Evolutionary conservation across 441 rosid genomes (phyloP), one percentile per base, ranked within the genome.

Genomic region (Euphorbia schlechtendalii): DNA sequence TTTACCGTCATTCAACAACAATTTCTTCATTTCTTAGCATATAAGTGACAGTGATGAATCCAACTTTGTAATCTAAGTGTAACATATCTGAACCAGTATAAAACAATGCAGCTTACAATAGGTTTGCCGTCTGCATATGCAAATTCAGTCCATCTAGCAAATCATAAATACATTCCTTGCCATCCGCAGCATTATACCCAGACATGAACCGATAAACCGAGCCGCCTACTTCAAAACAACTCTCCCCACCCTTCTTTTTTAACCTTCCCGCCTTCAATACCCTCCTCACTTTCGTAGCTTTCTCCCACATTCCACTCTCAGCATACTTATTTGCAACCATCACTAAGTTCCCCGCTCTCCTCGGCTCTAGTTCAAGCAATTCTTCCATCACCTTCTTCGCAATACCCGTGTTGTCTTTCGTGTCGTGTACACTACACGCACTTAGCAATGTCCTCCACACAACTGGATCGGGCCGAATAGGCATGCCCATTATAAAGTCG

Each of bases 251-350:
- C 22, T 75, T 74, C 71, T 83, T 87, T 81, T 87, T 92, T 70
- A 82, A 45, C 52, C 89, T 80, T 48, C 34, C 66, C 41, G 70
- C 80, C 69, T 77, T 83, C 84, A 86, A 86, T 22, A 52, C 72
- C 69, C 73, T 84, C 71, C 96, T 78, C 30, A 84, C 72, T n/a
- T 69, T 78, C 13, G 80, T 83, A 13, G 87, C 96, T 67, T 74
- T 77, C 9, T 87, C 34, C 88, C 96, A 86, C 95, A 80, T 83
- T 67, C 93, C 90, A 1, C 80, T 80, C 70, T 81, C 92, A 38
- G 90, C 91, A 66, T 77, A 87, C 74, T 75, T 78, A 75, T 92
- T 92, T 22, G 96, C 87, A 66, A 81, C 78, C 40, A 92, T 84
- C 68, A 89, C 83, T 34, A 89, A 73, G 59, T 92, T 84, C 45